Conservation (phyloP, 352 stramenopile species). For the Phytophthora citricola region DNA sequence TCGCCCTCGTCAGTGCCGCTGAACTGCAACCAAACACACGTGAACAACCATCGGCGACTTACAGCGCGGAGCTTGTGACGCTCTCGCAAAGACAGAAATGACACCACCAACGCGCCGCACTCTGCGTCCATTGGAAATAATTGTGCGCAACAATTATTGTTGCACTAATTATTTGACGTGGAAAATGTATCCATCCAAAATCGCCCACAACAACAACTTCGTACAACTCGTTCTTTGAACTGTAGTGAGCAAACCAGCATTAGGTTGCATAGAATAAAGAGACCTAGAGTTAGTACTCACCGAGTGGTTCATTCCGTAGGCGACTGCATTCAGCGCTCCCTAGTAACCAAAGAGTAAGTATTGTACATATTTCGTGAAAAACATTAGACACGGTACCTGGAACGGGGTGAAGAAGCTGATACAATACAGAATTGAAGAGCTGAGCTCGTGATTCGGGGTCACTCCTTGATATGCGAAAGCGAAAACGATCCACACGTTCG, state of each 20-base stretch:
- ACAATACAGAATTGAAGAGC: constrained; percentile 59
- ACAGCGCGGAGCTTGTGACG: constrained; percentile 51
- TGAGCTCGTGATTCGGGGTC: constrained; percentile 53
- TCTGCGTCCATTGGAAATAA: constrained; percentile 47
- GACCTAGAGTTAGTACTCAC: constrained; percentile 27
- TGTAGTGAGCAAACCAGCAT: not conserved
- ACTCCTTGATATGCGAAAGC: constrained; percentile 57
- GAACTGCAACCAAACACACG: constrained; percentile 56
- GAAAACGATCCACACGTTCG: constrained; percentile 55
- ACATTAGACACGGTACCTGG: constrained; percentile 44
- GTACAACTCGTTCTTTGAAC: constrained; percentile 28
- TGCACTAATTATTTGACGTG: constrained; percentile 7
- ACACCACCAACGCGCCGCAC: constrained; percentile 35
- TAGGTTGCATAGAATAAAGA: not conserved
- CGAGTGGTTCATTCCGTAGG: constrained; percentile 72
- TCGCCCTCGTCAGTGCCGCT: not conserved
- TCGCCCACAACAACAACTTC: not conserved
- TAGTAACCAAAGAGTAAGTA: constrained; percentile 9
- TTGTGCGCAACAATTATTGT: not conserved
- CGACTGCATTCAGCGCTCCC: constrained; percentile 65
- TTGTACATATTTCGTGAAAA: too few relatives aligned
- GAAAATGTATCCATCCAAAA: too few relatives aligned
- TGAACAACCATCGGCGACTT: constrained; percentile 65
- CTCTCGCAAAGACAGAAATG: constrained; percentile 57
- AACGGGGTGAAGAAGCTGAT: constrained; percentile 76